Evolutionary conservation across 2,329 filamentous ascomycete species (phyloP).

Genomic region (Arthroderma sp.): DNA sequence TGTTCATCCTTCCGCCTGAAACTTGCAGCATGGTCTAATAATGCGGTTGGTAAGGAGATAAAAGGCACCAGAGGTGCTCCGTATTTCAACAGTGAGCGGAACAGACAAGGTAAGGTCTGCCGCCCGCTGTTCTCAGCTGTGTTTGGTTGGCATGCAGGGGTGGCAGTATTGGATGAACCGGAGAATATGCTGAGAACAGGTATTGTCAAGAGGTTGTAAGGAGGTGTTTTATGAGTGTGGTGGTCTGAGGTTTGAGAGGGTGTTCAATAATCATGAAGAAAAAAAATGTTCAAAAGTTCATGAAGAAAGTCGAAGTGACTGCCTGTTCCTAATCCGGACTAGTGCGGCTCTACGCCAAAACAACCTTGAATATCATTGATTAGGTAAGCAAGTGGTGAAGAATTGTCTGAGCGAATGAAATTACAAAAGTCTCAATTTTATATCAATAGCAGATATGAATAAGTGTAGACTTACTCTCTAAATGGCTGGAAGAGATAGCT

Average conservation of each 20-base stretch:
- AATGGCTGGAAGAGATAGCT: no score
- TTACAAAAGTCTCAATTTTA: no score
- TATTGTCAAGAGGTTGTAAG: not conserved
- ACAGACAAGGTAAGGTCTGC: slow-evolving; percentile 7
- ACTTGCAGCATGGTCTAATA: slow-evolving; percentile 10
- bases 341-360: not conserved
- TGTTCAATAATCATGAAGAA: not conserved
- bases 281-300: not conserved
- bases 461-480: no score
- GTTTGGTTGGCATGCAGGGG: not conserved
- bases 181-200: not conserved
- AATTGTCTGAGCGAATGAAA: no score
- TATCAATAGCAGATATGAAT: no score
- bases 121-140: slow-evolving; percentile 1
- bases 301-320: slow-evolving; percentile 1
- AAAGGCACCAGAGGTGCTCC: not conserved
- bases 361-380: not conserved
- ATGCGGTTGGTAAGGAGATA: not conserved
- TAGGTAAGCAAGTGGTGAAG: not conserved
- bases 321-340: not conserved
- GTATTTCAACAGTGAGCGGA: not conserved
- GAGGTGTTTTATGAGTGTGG: not conserved
- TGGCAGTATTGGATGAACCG: not conserved
- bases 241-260: no score
- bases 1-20: slow-evolving; percentile 15